Conservation (phyloP, 768 basidiomycete species). For the Termitomyces sp. region DNA sequence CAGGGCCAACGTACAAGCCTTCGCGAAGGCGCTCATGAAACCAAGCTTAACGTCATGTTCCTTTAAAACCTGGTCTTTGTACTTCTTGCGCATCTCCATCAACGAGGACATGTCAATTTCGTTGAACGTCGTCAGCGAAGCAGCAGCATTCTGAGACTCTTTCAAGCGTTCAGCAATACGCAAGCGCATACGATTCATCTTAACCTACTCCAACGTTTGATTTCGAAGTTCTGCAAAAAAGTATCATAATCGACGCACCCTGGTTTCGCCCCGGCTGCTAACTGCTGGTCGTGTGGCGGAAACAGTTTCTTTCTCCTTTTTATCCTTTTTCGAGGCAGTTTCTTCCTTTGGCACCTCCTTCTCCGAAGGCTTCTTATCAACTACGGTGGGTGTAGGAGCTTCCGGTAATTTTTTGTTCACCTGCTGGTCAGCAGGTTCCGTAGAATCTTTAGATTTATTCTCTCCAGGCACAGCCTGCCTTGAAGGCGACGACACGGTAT, state of each 20-base stretch:
- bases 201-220: slow-evolving; percentile 51
- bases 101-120: slow-evolving; percentile 99
- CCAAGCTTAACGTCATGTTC: slow-evolving; percentile 94
- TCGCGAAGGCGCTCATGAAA: slow-evolving; percentile 97
- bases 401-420: slow-evolving; percentile 38
- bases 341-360: slow-evolving; percentile 31
- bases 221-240: background rate
- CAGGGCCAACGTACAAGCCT: slow-evolving; percentile 77
- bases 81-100: slow-evolving; percentile 87
- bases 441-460: slow-evolving; percentile 30
- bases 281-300: slow-evolving; percentile 26
- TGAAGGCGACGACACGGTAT: slow-evolving; percentile 25
- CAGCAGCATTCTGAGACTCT: slow-evolving; percentile 95
- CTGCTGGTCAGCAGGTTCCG: slow-evolving; percentile 44
- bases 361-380: slow-evolving; percentile 25
- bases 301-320: slow-evolving; percentile 25
- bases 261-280: slow-evolving; percentile 73
- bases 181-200: slow-evolving; percentile 98
- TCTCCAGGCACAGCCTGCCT: slow-evolving; percentile 23
- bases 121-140: slow-evolving; percentile 97
- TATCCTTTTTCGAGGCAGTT: slow-evolving; percentile 23
- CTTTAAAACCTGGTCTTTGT: slow-evolving; percentile 90
- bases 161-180: slow-evolving; percentile 97
- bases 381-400: slow-evolving; percentile 35
- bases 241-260: slow-evolving; percentile 41